These are phyloP conservation scores for Eucalyptus marginata DNA, from an alignment of 345 rosid species.

Conservation along the genomic window DNA sequence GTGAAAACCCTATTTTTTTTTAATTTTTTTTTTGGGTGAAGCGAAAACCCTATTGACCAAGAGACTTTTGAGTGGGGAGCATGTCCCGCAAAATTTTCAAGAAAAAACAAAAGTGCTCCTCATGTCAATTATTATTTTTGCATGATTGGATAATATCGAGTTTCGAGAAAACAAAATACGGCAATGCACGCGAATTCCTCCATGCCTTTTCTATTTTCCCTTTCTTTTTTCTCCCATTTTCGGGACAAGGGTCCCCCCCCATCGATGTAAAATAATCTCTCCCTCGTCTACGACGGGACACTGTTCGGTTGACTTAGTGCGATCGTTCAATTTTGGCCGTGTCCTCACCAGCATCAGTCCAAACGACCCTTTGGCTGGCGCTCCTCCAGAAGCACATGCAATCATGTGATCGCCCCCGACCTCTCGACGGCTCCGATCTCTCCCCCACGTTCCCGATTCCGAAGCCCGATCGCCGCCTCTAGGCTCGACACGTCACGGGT, in stretches of 20 bases:
- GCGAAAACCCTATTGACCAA: neutral
- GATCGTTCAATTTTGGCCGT: slow-evolving; percentile 2
- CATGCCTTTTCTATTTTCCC: neutral
- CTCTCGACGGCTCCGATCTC: slow-evolving; percentile 9
- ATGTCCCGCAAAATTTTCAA: neutral
- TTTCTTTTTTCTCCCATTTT: neutral
- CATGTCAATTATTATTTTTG: neutral
- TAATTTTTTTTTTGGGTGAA: too few species aligned
- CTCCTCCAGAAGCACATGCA: slow-evolving; percentile 38
- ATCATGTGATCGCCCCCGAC: slow-evolving; percentile 35
- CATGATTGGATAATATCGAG: neutral
- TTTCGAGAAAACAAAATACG: neutral
- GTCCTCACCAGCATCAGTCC: slow-evolving; percentile 29
- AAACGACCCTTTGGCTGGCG: slow-evolving; percentile 38
- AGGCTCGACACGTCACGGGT: neutral
- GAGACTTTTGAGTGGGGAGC: neutral
- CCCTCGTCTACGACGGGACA: neutral
- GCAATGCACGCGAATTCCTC: neutral
- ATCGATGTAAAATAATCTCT: neutral
- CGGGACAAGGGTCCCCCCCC: neutral
- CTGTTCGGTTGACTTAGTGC: slow-evolving; percentile 25
- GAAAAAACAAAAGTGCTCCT: neutral
- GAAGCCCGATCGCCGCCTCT: neutral
- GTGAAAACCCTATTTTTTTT: neutral
- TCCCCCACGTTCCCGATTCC: neutral